A percentile compares a stretch with the other conserved stretches of the same genome.
Evolutionary conservation across 2,329 filamentous ascomycete species (phyloP).

Genomic region (Fusarium nodosum): DNA sequence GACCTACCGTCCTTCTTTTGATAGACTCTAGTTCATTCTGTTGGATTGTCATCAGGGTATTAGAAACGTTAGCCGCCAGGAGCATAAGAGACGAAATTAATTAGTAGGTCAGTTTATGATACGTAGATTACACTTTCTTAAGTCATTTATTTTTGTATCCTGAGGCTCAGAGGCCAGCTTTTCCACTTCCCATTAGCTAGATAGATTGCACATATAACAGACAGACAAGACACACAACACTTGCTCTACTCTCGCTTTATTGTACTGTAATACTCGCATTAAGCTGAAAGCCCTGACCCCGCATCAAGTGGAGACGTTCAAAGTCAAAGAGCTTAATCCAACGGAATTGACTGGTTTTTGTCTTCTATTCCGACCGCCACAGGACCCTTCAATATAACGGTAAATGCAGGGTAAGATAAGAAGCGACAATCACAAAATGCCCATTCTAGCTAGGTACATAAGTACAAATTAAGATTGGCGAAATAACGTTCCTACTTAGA

Average conservation of each 20-base stretch:
- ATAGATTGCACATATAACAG: neutral
- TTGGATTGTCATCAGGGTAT: neutral
- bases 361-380: slow-evolving; percentile 15
- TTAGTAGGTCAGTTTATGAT: too few species aligned
- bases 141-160: too few species aligned
- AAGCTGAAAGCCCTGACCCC: slow-evolving; percentile 14
- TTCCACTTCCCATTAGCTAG: too few species aligned
- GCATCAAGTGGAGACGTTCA: slow-evolving; percentile 5
- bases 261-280: slow-evolving; percentile 1
- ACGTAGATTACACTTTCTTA: too few species aligned
- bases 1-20: neutral
- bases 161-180: too few species aligned
- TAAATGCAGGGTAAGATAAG: neutral
- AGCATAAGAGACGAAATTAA: too few species aligned
- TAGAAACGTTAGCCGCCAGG: too few species aligned
- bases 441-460: neutral
- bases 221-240: neutral
- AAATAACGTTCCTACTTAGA: neutral
- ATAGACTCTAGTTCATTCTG: slow-evolving; percentile 3
- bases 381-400: slow-evolving; percentile 15
- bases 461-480: neutral
- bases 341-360: slow-evolving; percentile 8
- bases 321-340: slow-evolving; percentile 33
- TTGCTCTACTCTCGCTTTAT: neutral
- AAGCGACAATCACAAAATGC: neutral